phyloP scores from a whole-genome alignment of 805 yeast genomes.

The Candida cerambycidarum region DNA sequence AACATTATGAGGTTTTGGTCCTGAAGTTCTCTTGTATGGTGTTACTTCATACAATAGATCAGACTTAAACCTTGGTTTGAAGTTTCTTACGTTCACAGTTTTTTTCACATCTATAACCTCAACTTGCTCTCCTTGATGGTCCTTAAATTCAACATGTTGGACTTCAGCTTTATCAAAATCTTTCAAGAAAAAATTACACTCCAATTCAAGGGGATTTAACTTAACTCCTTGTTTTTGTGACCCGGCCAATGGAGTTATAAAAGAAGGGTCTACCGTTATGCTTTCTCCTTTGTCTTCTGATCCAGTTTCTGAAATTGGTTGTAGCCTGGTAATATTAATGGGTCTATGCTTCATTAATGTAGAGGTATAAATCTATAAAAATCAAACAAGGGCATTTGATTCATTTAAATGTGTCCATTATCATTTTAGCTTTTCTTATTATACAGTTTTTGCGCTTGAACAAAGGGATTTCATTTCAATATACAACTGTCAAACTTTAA shows the following conservation, averaged over 20 bases:
- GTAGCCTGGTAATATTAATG: neutral
- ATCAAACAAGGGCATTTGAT: neutral
- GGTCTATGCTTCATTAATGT: too few species aligned
- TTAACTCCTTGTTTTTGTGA: too few species aligned
- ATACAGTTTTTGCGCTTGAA: neutral
- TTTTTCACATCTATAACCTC: neutral
- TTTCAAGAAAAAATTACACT: neutral
- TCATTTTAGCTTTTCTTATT: neutral
- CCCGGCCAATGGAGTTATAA: neutral
- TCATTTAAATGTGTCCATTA: neutral
- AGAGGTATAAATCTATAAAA: too few species aligned
- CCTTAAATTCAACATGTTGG: neutral
- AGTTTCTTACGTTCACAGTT: neutral
- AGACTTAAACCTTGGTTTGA: neutral
- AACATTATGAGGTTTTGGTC: too few species aligned
- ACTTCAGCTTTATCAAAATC: neutral
- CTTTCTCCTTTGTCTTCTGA: too few species aligned
- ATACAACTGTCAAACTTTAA: neutral
- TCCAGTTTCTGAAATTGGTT: neutral
- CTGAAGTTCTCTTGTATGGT: too few species aligned
- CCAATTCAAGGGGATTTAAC: too few species aligned
- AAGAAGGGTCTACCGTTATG: neutral
- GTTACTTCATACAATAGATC: neutral
- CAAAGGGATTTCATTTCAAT: neutral
- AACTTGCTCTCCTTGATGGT: neutral